Conservation (phyloP, 2,329 filamentous ascomycete species). For the Nakataea oryzae region DNA sequence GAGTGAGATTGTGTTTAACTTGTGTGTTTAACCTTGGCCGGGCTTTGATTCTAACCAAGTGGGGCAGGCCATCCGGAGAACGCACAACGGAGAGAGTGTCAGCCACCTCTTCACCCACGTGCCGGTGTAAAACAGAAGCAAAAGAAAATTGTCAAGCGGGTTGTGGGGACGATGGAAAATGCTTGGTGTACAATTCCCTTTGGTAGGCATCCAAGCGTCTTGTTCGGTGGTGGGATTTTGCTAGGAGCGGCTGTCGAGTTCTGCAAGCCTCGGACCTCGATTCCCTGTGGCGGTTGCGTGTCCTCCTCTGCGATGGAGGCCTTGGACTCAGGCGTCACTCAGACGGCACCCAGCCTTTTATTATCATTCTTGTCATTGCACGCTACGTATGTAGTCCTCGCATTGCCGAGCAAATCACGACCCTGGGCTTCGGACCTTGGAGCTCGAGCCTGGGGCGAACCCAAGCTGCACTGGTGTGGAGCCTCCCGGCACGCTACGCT, state of each 20-base stretch:
- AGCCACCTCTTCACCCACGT: conserved; percentile 61
- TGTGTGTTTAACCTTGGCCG: background rate
- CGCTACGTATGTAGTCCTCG: too few species aligned
- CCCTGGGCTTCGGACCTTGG: too few species aligned
- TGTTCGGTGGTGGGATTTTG: background rate
- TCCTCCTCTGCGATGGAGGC: too few species aligned
- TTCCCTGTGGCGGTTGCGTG: too few species aligned
- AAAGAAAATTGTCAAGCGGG: background rate
- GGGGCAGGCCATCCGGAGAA: conserved; percentile 50
- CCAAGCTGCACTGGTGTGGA: too few species aligned
- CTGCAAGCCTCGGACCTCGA: too few species aligned
- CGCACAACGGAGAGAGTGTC: conserved; percentile 55
- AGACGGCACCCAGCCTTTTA: too few species aligned
- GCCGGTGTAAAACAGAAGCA: conserved; percentile 29
- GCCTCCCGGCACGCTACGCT: background rate
- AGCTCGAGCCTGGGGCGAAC: too few species aligned
- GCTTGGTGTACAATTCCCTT: background rate
- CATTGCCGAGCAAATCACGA: too few species aligned
- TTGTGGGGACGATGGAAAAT: background rate
- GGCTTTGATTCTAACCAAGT: conserved; percentile 5
- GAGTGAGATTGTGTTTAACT: background rate
- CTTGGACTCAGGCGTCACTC: too few species aligned
- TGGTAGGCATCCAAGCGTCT: background rate
- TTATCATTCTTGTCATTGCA: too few species aligned
- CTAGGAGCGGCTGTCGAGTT: too few species aligned